phyloP scores from a whole-genome alignment of 1,284 basidiomycete genomes.

The Cystobasidium sp. region DNA sequence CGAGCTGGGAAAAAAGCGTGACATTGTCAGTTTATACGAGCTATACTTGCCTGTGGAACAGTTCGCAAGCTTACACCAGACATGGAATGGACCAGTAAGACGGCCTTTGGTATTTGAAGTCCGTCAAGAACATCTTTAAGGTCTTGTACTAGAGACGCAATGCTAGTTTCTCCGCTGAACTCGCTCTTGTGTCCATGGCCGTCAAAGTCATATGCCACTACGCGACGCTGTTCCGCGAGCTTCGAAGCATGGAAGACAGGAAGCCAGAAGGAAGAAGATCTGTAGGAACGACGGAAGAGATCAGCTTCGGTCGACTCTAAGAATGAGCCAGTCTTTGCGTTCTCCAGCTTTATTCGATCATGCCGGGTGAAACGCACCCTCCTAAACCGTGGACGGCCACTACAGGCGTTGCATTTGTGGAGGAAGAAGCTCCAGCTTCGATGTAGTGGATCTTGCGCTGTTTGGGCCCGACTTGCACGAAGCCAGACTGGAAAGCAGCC shows the following conservation, averaged over 20 bases:
- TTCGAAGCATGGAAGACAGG: conserved; percentile 41
- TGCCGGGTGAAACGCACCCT: conserved; percentile 16
- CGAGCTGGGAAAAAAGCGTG: conserved; percentile 43
- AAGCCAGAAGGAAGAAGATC: conserved; percentile 56
- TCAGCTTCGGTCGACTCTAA: not conserved
- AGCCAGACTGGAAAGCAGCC: conserved; percentile 29
- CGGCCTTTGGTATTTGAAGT: conserved; percentile 44
- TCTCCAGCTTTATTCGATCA: not conserved
- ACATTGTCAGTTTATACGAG: not conserved
- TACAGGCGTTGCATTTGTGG: conserved; percentile 7
- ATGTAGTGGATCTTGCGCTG: conserved; percentile 39
- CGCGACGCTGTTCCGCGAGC: conserved; percentile 43
- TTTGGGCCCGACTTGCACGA: conserved; percentile 18
- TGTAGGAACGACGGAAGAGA: not conserved
- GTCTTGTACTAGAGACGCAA: conserved; percentile 47
- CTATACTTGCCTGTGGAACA: not conserved
- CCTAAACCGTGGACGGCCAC: conserved; percentile 37
- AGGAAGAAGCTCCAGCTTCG: conserved; percentile 26
- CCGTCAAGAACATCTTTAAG: conserved; percentile 48
- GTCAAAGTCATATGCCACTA: conserved; percentile 51
- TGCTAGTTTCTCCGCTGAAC: conserved; percentile 44
- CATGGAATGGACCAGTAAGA: conserved; percentile 54
- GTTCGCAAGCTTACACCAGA: conserved; percentile 48
- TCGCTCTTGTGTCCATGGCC: conserved; percentile 50
- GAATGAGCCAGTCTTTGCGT: not conserved